Percentiles rank a stretch among this genome's conserved stretches.
phyloP scores from a whole-genome alignment of 495 filamentous ascomycete species.

The Copromyces sp. region DNA sequence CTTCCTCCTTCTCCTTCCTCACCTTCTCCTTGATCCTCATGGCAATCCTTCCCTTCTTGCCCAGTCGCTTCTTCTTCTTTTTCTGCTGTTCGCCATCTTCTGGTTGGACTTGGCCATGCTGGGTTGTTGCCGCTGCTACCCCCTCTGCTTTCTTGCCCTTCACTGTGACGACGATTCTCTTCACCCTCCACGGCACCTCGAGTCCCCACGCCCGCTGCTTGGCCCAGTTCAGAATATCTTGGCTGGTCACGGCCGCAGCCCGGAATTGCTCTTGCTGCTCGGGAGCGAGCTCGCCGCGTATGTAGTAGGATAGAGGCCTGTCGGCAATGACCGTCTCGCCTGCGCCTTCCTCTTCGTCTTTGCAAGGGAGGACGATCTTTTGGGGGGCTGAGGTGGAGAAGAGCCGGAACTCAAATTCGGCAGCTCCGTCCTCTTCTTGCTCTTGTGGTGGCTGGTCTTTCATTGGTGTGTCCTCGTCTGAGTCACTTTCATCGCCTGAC shows the following conservation, averaged over 20 bases:
- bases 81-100: conserved; percentile 7
- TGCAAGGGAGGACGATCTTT: conserved; percentile 24
- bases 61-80: conserved; percentile 34
- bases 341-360: conserved; percentile 16
- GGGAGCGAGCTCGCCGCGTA: conserved; percentile 26
- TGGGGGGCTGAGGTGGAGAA: conserved; percentile 35
- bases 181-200: conserved; percentile 46
- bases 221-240: conserved; percentile 31
- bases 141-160: neutral
- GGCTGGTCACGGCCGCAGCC: conserved; percentile 33
- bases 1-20: conserved; percentile 20
- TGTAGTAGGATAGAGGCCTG: conserved; percentile 35
- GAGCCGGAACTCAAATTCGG: conserved; percentile 42
- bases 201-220: conserved; percentile 39
- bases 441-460: conserved; percentile 1
- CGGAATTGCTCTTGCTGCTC: conserved; percentile 22
- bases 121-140: neutral
- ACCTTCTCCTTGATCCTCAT: conserved; percentile 28
- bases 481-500: neutral
- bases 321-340: conserved; percentile 29
- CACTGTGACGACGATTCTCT: conserved; percentile 17
- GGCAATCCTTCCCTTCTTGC: conserved; percentile 44
- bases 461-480: neutral
- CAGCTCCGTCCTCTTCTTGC: conserved; percentile 15
- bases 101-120: neutral